phyloP scores from a whole-genome alignment of 2,329 filamentous ascomycete genomes.

The Chaetomium strumarium region DNA sequence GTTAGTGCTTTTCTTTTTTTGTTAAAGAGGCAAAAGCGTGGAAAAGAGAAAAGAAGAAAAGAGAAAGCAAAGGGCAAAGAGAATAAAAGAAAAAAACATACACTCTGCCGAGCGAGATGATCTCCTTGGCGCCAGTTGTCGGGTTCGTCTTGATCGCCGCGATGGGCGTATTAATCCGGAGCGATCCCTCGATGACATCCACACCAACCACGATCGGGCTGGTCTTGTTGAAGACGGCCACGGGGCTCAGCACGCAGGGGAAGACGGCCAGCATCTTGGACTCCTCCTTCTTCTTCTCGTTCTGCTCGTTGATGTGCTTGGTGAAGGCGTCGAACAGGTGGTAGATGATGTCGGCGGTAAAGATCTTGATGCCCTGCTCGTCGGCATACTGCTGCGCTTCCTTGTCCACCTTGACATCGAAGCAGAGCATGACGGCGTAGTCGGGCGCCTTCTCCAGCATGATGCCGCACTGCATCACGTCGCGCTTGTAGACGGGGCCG shows the following conservation, averaged over 20 bases:
- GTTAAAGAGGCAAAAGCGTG: not conserved
- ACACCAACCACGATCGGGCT: conserved; percentile 91
- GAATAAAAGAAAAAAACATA: conserved; percentile 46
- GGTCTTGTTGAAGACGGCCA: conserved; percentile 98
- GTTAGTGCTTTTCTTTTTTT: conserved; percentile 20
- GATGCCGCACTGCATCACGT: conserved; percentile 89
- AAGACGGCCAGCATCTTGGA: conserved; percentile 94
- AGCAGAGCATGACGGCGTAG: conserved; percentile 98
- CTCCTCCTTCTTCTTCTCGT: conserved; percentile 92
- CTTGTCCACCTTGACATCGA: conserved; percentile 99
- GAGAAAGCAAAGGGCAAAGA: not conserved
- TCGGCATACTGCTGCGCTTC: conserved; percentile 88
- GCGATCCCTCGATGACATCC: conserved; percentile 85
- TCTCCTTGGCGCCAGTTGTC: conserved; percentile 73
- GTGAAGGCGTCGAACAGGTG: conserved; percentile 97
- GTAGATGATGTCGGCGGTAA: conserved; percentile 98
- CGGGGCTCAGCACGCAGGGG: conserved; percentile 82
- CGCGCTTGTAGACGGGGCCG: conserved; percentile 94
- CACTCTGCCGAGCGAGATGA: conserved; percentile 86
- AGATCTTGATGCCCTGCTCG: conserved; percentile 92
- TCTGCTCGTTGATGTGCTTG: conserved; percentile 81
- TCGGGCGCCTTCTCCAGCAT: conserved; percentile 97
- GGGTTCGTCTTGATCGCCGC: conserved; percentile 79
- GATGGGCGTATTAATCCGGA: conserved; percentile 84
- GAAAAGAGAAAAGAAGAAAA: not conserved